Evolutionary conservation across 106 monocot genomes (phyloP), one percentile per base, ranked within the genome.

Genomic region (Phalaenopsis aphrodite): DNA sequence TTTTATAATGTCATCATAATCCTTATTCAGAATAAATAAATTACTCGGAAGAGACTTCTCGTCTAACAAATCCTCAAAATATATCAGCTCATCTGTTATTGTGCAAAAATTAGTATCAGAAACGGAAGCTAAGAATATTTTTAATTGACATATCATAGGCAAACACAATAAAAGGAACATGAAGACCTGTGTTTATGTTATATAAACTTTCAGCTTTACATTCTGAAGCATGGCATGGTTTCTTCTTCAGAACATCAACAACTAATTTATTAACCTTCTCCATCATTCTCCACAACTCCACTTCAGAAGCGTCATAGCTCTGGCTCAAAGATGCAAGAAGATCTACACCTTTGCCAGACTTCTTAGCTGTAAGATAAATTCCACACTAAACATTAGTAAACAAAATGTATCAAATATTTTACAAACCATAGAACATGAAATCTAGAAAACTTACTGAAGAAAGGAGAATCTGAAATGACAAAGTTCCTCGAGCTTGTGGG

Each of bases 261-360:
- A 99, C 95, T 41, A 93, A 71, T 45, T 78, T 82, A 61, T 91
- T 84, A 23, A 81, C 76, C 71, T 83, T 89, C 48, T 89, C 94
- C 72, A 91, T 78, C 58, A 86, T 84, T 81, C 69, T 85, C 72
- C 56, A 87, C 79, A 99, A 83, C 38, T 88, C 93, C 81, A 87
- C 89, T 87, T 99, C 98, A 14, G 93, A 92, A 7, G 98, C 93
- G 38, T 99, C 81, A 84, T 91, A 91, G 15, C 61, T 89, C 19
- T 88, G 86, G 83, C 89, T 94, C 55, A 99, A 83, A 43, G 92
- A 99, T 58, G 89, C 84, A 78, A 94, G 79, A 87, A 99, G 88
- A 56, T 99, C 82, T 45, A 99, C 78, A 68, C 92, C 92, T 61
- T 88, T 93, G 39, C 85, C 88, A 36, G 98, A 87, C 81, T 85